Conservation (phyloP, 2,329 filamentous ascomycete genomes). For the Colletotrichum spinosum region DNA sequence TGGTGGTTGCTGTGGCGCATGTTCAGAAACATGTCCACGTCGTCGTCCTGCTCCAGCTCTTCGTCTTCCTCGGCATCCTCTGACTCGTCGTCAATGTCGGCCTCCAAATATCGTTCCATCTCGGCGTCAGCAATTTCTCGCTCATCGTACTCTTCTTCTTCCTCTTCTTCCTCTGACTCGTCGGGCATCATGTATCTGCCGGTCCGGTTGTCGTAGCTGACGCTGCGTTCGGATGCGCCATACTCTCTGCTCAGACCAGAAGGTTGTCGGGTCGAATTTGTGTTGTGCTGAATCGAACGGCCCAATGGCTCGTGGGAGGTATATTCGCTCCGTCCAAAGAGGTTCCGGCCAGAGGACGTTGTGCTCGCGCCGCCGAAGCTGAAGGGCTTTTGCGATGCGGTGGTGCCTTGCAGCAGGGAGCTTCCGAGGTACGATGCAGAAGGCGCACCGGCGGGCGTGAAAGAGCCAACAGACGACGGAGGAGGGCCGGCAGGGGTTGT, state of each 20-base stretch:
- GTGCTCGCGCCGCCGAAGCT: slow-evolving; percentile 51
- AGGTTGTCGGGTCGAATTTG: slow-evolving; percentile 51
- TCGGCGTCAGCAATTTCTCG: slow-evolving; percentile 47
- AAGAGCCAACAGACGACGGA: slow-evolving; percentile 64
- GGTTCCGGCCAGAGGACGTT: slow-evolving; percentile 47
- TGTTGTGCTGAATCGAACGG: slow-evolving; percentile 57
- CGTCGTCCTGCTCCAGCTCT: slow-evolving; percentile 55
- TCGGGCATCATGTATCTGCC: slow-evolving; percentile 41
- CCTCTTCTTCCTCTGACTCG: slow-evolving; percentile 48
- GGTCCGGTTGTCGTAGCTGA: slow-evolving; percentile 37
- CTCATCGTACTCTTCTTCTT: slow-evolving; percentile 44
- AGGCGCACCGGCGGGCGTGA: slow-evolving; percentile 67
- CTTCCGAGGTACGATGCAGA: slow-evolving; percentile 66
- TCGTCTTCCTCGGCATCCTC: slow-evolving; percentile 52
- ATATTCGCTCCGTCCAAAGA: slow-evolving; percentile 52
- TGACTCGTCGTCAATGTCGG: slow-evolving; percentile 49
- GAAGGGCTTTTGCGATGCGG: slow-evolving; percentile 50
- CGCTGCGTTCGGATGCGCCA: slow-evolving; percentile 26
- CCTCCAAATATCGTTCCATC: slow-evolving; percentile 50
- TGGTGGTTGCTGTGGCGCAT: slow-evolving; percentile 52
- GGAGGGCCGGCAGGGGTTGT: slow-evolving; percentile 66
- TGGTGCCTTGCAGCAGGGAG: slow-evolving; percentile 61
- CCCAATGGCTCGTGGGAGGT: slow-evolving; percentile 59
- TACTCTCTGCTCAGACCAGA: slow-evolving; percentile 64
- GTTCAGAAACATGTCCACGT: slow-evolving; percentile 60